Evolutionary conservation across 495 filamentous ascomycete genomes (phyloP).

Genomic region (Aspergillus nanangensis): DNA sequence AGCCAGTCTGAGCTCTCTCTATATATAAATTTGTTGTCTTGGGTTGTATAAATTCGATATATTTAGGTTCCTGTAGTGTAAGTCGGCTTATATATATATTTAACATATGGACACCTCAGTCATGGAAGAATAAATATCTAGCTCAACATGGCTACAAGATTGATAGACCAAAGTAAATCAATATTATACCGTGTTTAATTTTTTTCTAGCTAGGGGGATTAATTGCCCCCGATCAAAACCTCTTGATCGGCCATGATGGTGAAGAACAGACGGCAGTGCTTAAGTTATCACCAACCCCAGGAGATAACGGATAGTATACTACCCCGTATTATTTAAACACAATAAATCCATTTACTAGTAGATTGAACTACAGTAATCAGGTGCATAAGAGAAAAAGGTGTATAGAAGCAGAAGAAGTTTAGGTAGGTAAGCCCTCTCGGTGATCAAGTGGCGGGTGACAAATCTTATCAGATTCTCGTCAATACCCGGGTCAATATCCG

Average conservation of each 20-base stretch:
- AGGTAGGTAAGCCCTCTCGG: not conserved
- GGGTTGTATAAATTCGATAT: too few relatives aligned
- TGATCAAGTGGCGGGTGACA: not conserved
- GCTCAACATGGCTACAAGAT: too few relatives aligned
- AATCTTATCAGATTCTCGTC: slow-evolving; percentile 3
- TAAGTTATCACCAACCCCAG: too few relatives aligned
- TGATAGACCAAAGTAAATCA: too few relatives aligned
- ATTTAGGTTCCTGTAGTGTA: too few relatives aligned
- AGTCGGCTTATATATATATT: not conserved
- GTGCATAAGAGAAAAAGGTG: not conserved
- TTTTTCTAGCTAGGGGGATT: too few relatives aligned
- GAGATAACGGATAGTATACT: not conserved
- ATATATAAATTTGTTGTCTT: not conserved
- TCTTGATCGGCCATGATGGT: too few relatives aligned
- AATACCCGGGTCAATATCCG: not conserved
- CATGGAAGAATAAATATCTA: not conserved
- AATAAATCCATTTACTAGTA: not conserved
- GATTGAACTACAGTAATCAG: not conserved
- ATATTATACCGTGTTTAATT: too few relatives aligned
- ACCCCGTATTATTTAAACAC: too few relatives aligned
- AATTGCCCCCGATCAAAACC: too few relatives aligned
- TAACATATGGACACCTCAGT: not conserved
- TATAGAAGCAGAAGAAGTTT: not conserved
- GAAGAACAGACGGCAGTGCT: too few relatives aligned
- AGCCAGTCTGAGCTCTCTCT: not conserved